phyloP scores from a whole-genome alignment of 2,329 filamentous ascomycete genomes.

The Fusarium sp. region DNA sequence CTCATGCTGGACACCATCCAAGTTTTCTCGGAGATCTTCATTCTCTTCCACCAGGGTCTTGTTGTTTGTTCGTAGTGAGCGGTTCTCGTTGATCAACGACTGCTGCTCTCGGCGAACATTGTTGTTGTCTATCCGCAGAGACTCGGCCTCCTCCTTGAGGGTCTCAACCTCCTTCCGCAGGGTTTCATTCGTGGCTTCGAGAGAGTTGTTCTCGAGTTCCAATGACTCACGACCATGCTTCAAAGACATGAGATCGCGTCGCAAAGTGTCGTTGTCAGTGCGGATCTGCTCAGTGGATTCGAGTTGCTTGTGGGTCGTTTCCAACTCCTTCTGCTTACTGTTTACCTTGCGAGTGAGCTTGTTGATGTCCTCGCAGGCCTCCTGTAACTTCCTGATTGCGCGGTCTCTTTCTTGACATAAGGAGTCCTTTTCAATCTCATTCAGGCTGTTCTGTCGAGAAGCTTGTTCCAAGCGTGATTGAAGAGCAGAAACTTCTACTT shows the following conservation, averaged over 20 bases:
- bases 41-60: conserved; percentile 57
- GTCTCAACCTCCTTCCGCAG: conserved; percentile 51
- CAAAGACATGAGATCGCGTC: conserved; percentile 55
- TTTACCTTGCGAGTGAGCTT: conserved; percentile 58
- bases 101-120: conserved; percentile 57
- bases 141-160: conserved; percentile 55
- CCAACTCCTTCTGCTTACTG: conserved; percentile 56
- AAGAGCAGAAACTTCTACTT: conserved; percentile 68
- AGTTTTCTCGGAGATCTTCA: conserved; percentile 56
- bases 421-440: conserved; percentile 71
- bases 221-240: conserved; percentile 53
- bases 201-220: conserved; percentile 56
- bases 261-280: conserved; percentile 53
- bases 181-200: conserved; percentile 55
- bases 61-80: conserved; percentile 57
- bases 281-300: conserved; percentile 55
- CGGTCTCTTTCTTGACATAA: conserved; percentile 73
- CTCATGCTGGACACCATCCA: conserved; percentile 55
- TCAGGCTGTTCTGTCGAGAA: conserved; percentile 70
- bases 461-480: conserved; percentile 71
- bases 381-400: conserved; percentile 69
- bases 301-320: conserved; percentile 55
- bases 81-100: conserved; percentile 57
- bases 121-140: conserved; percentile 56
- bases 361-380: conserved; percentile 69